Conservation (phyloP, 2,329 filamentous ascomycete genomes). For the Aspergillus sp. region DNA sequence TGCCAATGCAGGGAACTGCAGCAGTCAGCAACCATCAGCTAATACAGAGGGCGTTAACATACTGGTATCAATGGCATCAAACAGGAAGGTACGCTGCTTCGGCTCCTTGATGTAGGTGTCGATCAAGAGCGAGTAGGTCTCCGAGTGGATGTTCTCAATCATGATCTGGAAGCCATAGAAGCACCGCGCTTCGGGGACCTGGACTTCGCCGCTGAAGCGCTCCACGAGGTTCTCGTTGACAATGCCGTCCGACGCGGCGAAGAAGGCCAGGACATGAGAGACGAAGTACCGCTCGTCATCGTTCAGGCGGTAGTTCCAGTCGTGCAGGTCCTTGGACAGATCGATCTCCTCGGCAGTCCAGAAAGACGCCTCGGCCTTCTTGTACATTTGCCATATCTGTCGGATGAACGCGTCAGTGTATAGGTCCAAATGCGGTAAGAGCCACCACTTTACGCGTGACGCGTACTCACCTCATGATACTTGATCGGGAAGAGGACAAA, state of each 20-base stretch:
- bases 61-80: slow-evolving; percentile 98
- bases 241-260: slow-evolving; percentile 95
- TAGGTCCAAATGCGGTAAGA: slow-evolving; percentile 32
- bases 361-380: slow-evolving; percentile 98
- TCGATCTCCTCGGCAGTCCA: slow-evolving; percentile 99
- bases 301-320: slow-evolving; percentile 97
- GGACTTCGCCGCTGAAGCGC: slow-evolving; percentile 93
- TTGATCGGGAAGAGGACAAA: slow-evolving; percentile 99
- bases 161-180: slow-evolving; percentile 99
- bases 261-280: slow-evolving; percentile 97
- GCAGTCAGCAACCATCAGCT: slow-evolving; percentile 17
- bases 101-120: slow-evolving; percentile 99
- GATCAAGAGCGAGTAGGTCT: slow-evolving; percentile 98
- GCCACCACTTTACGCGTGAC: slow-evolving; percentile 60
- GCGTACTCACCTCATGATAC: slow-evolving; percentile 86
- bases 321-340: slow-evolving; percentile 95
- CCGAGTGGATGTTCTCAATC: slow-evolving; percentile 99
- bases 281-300: slow-evolving; percentile 98
- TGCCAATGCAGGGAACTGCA: slow-evolving; percentile 84
- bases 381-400: slow-evolving; percentile 99
- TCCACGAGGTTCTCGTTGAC: slow-evolving; percentile 99
- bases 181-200: slow-evolving; percentile 95
- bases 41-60: slow-evolving; percentile 29
- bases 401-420: slow-evolving; percentile 9
- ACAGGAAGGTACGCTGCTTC: slow-evolving; percentile 84